phyloP scores from a whole-genome alignment of 345 rosid genomes.

The Eucalyptus virginea region DNA sequence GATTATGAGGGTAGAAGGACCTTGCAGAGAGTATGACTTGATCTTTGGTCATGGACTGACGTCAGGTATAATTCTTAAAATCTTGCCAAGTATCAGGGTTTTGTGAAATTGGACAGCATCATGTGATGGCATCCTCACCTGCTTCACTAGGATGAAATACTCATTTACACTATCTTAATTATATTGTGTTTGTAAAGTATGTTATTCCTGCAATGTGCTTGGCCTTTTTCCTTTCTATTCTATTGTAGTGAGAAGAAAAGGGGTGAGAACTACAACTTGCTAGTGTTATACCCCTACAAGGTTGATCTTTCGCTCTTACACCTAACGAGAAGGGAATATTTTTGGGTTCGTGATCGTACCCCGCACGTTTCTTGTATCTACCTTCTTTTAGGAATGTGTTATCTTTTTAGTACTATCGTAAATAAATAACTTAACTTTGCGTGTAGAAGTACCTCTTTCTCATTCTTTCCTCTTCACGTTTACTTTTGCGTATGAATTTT shows the following conservation, averaged over 20 bases:
- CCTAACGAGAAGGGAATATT: neutral
- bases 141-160: neutral
- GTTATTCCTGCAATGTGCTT: neutral
- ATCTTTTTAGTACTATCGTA: neutral
- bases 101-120: neutral
- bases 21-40: constrained; percentile 5
- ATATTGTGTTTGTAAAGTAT: neutral
- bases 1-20: constrained; percentile 53
- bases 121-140: neutral
- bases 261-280: neutral
- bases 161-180: neutral
- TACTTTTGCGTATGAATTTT: neutral
- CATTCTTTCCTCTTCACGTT: neutral
- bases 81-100: neutral
- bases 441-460: neutral
- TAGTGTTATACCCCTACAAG: neutral
- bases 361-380: neutral
- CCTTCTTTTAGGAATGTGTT: neutral
- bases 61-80: neutral
- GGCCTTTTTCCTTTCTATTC: neutral
- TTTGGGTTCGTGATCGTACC: neutral
- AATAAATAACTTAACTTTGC: neutral
- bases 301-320: neutral
- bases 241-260: neutral
- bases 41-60: constrained; percentile 15